Percentiles rank a stretch among this genome's conserved stretches.
Conservation (phyloP, 140 eudicot genomes). For the Flaveria floridana region DNA sequence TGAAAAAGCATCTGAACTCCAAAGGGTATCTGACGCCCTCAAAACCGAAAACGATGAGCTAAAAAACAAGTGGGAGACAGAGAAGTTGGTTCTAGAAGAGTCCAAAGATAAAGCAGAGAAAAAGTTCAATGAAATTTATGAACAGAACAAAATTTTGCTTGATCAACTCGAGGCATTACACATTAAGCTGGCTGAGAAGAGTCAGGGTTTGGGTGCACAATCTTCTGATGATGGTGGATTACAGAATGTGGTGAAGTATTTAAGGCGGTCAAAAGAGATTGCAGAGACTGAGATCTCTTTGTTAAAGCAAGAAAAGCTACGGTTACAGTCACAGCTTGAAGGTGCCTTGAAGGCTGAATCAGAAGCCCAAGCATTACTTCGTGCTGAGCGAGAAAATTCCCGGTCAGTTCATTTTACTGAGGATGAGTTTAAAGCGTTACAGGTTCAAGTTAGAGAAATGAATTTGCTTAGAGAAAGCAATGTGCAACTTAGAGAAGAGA, state of each 20-base stretch:
- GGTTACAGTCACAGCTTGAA: slow-evolving; percentile 91
- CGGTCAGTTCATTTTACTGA: slow-evolving; percentile 61
- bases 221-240: slow-evolving; percentile 69
- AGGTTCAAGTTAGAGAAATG: slow-evolving; percentile 84
- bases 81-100: slow-evolving; percentile 54
- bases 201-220: slow-evolving; percentile 35
- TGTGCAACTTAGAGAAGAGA: slow-evolving; percentile 86
- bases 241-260: slow-evolving; percentile 81
- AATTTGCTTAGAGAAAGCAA: slow-evolving; percentile 91
- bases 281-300: slow-evolving; percentile 92
- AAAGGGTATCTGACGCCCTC: slow-evolving; percentile 45
- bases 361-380: slow-evolving; percentile 65
- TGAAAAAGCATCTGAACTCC: slow-evolving; percentile 70
- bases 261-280: slow-evolving; percentile 88
- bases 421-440: slow-evolving; percentile 83
- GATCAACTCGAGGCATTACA: slow-evolving; percentile 84
- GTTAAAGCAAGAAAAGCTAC: slow-evolving; percentile 81
- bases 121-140: slow-evolving; percentile 65
- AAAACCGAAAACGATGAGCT: slow-evolving; percentile 68
- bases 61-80: slow-evolving; percentile 74
- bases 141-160: slow-evolving; percentile 78
- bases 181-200: slow-evolving; percentile 55
- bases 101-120: slow-evolving; percentile 61
- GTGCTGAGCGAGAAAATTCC: slow-evolving; percentile 61
- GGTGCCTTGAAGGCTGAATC: slow-evolving; percentile 74